Evolutionary conservation across 139 green algal genomes (phyloP).

Genomic region (Haematococcus lacustris): DNA sequence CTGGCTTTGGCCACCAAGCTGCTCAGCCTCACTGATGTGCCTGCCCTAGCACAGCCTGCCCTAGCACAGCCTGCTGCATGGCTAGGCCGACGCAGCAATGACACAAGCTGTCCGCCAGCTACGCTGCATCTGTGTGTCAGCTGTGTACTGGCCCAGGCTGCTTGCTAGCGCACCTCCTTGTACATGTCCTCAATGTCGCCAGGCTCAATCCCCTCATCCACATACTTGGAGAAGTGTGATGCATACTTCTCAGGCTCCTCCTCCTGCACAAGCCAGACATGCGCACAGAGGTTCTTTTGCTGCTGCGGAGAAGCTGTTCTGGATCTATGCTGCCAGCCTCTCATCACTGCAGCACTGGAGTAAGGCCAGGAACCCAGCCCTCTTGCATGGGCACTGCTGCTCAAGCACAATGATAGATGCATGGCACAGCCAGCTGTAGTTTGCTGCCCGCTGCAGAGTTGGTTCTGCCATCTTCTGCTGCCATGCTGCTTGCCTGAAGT

Average conservation of each 20-base stretch:
- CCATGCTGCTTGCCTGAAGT: not conserved
- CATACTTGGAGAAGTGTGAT: slow-evolving; percentile 80
- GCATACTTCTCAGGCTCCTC: slow-evolving; percentile 96
- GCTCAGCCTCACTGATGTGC: not conserved
- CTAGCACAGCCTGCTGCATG: not conserved
- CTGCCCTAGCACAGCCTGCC: not conserved
- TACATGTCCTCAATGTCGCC: slow-evolving; percentile 90
- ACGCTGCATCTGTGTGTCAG: too few relatives aligned
- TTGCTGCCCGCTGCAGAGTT: too few relatives aligned
- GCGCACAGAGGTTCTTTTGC: not conserved
- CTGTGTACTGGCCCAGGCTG: too few relatives aligned
- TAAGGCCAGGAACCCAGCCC: too few relatives aligned
- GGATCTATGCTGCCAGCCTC: too few relatives aligned
- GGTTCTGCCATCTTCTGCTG: too few relatives aligned
- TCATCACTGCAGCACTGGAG: too few relatives aligned
- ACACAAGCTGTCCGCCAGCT: not conserved
- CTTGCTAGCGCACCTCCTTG: slow-evolving; percentile 21
- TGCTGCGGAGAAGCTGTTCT: too few relatives aligned
- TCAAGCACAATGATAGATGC: too few relatives aligned
- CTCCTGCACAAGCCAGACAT: slow-evolving; percentile 47
- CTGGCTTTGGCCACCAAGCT: too few relatives aligned
- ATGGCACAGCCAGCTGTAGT: too few relatives aligned
- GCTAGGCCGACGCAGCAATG: not conserved
- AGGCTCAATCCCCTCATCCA: slow-evolving; percentile 76
- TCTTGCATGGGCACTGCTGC: too few relatives aligned